Evolutionary conservation across 192 early-diverging fungal genomes (phyloP), one percentile per base, ranked within the genome.

Genomic region (Gaertneriomyces sp.): DNA sequence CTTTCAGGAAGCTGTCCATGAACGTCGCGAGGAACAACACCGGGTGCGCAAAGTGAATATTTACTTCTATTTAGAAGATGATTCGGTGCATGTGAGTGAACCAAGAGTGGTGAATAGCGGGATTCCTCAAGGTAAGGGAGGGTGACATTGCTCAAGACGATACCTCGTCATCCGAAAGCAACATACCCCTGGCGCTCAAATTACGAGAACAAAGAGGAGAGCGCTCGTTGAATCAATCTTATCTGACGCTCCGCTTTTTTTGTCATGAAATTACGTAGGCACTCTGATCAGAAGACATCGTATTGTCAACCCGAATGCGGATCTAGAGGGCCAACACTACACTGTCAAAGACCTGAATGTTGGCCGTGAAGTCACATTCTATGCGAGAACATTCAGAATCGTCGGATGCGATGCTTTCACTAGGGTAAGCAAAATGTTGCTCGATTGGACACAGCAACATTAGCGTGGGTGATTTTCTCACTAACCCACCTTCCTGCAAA

Each of bases 361-460:
- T 33, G 85, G 76, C 17, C 69, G 70, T 12, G 74, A 83, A 61
- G 74, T 87, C 17, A 79, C 79, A 6, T 79, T 87, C 25, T 87
- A 87, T 67, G 70, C 76, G 6, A 65, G 80, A 43, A 85, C 82
- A 25, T 81, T 85, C 66, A 85, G 77, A 62, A 79, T 87, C 69
- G 73, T 83, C 53, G 82, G 83, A 10, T 85, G 82, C 58, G 85
- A 87, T 56, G 68, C 78, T 19, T 87, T 87, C 59, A 85, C 85
- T 5, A 70, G 72, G 76, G 85, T 86, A 68, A 20, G 64, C 6
- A 39, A 33, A 33, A 33, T 33, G 53, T 41, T 33, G n/a, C 3
- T 60, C 39, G 2, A 3, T 25, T 19, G 14, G 1, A 39, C 58
- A 42, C 11, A 3, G 20, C 42, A 60, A 60, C n/a, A 14, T 14